A percentile compares a stretch with the other conserved stretches of the same genome.
These are phyloP conservation scores for Termitomyces eurrhizus DNA, from an alignment of 768 basidiomycete genomes.

Conservation along the genomic window DNA sequence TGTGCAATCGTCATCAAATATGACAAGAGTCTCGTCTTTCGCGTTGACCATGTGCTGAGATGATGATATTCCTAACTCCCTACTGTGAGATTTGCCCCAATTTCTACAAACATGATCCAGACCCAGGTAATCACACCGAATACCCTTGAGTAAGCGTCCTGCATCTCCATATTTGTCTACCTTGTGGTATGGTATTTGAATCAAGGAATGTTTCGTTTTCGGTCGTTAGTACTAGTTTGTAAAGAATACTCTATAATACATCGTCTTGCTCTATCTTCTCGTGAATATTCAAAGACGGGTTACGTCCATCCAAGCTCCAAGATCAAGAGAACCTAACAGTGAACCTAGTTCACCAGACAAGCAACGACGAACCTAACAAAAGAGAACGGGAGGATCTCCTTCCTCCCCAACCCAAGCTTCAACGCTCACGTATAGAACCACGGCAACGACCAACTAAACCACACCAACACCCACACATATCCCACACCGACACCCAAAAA, in stretches of 20 bases:
- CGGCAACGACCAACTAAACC: conserved; percentile 1
- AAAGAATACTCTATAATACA: neutral
- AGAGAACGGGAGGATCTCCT: neutral
- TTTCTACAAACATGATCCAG: conserved; percentile 1
- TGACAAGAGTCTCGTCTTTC: neutral
- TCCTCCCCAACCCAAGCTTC: neutral
- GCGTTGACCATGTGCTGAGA: neutral
- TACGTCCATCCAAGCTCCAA: no score
- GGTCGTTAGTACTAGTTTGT: neutral
- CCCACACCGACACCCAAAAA: no score
- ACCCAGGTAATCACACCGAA: conserved; percentile 1
- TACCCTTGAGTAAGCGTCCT: neutral
- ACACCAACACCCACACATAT: conserved; percentile 5
- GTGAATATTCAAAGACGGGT: neutral
- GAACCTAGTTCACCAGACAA: neutral
- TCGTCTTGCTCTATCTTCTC: neutral
- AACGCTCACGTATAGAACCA: neutral
- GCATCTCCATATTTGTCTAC: neutral
- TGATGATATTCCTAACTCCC: neutral
- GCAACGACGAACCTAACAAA: neutral
- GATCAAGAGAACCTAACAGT: no score
- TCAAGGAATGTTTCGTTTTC: no score
- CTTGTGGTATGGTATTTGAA: neutral
- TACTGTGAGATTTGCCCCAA: conserved; percentile 4
- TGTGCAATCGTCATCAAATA: no score